Conservation (phyloP, 345 rosid genomes). For the Citrus hindsii region DNA sequence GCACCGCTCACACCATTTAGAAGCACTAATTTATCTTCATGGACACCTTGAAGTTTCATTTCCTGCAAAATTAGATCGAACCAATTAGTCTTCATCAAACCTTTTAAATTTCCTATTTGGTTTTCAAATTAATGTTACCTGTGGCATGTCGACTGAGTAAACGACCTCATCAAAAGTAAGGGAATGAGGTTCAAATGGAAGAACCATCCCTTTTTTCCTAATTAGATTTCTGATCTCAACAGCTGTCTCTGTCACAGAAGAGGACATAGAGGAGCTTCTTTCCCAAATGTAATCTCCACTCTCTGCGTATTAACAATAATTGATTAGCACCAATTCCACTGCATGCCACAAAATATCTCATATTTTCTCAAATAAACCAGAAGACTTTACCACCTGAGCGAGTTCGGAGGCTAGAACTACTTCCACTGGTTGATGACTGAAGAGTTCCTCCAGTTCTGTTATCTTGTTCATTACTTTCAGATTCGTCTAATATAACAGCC, state of each 20-base stretch:
- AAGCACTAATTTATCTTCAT: conserved; percentile 41
- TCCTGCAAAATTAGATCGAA: conserved; percentile 24
- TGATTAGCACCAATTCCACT: not conserved
- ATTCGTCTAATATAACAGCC: conserved; percentile 25
- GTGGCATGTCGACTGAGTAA: conserved; percentile 80
- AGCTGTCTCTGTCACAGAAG: conserved; percentile 16
- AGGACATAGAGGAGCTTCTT: conserved; percentile 19
- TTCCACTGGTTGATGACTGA: conserved; percentile 21
- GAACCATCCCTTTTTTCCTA: conserved; percentile 65
- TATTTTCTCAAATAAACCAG: not conserved
- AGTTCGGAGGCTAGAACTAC: conserved; percentile 8
- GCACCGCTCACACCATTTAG: conserved; percentile 48
- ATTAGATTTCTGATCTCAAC: conserved; percentile 10
- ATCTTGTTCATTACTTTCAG: conserved; percentile 24
- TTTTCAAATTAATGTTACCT: conserved; percentile 30
- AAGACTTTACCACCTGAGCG: conserved; percentile 18
- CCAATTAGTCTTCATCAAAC: not conserved
- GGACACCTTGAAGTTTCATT: conserved; percentile 43
- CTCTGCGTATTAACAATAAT: conserved; percentile 7
- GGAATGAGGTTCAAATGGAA: conserved; percentile 76
- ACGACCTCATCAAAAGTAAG: conserved; percentile 51
- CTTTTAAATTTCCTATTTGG: not conserved
- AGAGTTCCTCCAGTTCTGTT: conserved; percentile 26
- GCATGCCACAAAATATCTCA: not conserved
- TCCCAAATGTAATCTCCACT: conserved; percentile 5